Evolutionary conservation across 2,329 filamentous ascomycete genomes (phyloP), one percentile per base, ranked within the genome.

Genomic region (Cordyceps fumosorosea): DNA sequence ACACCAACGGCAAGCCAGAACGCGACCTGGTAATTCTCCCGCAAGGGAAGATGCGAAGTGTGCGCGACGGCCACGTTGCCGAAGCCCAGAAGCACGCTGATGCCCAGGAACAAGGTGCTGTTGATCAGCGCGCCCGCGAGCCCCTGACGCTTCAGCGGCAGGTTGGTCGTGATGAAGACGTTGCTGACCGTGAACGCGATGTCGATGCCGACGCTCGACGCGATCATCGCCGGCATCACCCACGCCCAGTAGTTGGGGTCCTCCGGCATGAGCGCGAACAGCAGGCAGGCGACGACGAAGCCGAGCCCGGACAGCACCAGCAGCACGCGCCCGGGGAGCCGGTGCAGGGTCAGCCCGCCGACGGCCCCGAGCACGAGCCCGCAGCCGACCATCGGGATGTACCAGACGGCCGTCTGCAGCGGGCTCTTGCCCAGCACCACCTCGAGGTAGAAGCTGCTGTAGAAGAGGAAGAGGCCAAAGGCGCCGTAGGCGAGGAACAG

Each of bases 141-240:
- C 0, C 86, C 87, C 67, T 90, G 87, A 64, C 81, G 77, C 12
- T 78, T 74, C 8, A 77, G 77, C 0, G 85, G 84, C 56, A 89
- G 71, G 18, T 78, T 82, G 0, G 85, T 89, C 0, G 86, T 89
- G 59, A 88, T 82, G 70, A 89, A 89, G 58, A 89, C 81, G 65
- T 86, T 89, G 37, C 84, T 80, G 2, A 89, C 78, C 62, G 84
- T 89, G 72, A 84, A 89, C 7, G 82, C 83, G 51, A 89, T 80
- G 66, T 90, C 87, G 60, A 89, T 85, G 4, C 84, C 85, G 24
- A 88, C 73, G 0, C 86, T 89, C 16, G 79, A 81, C 62, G 81
- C 82, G 7, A 84, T 73, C 82, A 84, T 84, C 5, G 80, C 71
- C 0, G 86, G 84, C 66, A 89, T 87, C 3, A 86, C 78, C 69